Evolutionary conservation across 1,284 basidiomycete species (phyloP), one percentile per base, ranked within the genome.

Genomic region (Macrocybe sp.): DNA sequence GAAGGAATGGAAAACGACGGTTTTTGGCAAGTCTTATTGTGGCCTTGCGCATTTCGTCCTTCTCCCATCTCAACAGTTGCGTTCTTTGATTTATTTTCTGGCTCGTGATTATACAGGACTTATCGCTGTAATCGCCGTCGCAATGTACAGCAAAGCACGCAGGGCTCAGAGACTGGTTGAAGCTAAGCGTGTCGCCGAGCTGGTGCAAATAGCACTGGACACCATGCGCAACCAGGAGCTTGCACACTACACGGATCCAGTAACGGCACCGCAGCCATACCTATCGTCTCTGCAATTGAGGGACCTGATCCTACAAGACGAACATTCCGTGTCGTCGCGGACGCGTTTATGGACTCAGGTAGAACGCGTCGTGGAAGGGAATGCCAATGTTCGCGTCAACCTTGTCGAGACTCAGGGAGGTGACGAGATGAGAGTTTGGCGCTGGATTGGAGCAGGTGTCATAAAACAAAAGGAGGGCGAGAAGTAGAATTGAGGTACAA

Each of bases 301-400:
- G 39, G 96, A 99, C 67, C 74, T 90, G 38, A 79, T 98, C 37
- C 70, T 99, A 22, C 85, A 89, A 54, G 82, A 89, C 45, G 86
- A 92, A 50, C 88, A 90, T 60, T 86, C 86, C 22, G 76, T 89
- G 10, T 63, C 76, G 6, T 70, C 71, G 30, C 79, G 94, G 41
- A 78, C 81, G 49, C 73, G 81, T 33, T 60, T 98, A 32, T 99
- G 97, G 97, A 75, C 80, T 41, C 79, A 79, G 50, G 97, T 99
- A 37, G 88, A 91, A 62, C 81, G 77, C 42, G 72, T 94, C 40
- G 92, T 99, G 1, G 96, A 99, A 68, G 83, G 82, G 47, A 99
- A 99, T 68, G 83, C 92, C 12, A 99, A 99, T 66, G 91, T 99
- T 12, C 81, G 92, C 48, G 85, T 85, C 28, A 88, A 91, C 62